Evolutionary conservation across 805 yeast species (phyloP), one percentile per base, ranked within the genome.

Genomic region (Komagataella populi): DNA sequence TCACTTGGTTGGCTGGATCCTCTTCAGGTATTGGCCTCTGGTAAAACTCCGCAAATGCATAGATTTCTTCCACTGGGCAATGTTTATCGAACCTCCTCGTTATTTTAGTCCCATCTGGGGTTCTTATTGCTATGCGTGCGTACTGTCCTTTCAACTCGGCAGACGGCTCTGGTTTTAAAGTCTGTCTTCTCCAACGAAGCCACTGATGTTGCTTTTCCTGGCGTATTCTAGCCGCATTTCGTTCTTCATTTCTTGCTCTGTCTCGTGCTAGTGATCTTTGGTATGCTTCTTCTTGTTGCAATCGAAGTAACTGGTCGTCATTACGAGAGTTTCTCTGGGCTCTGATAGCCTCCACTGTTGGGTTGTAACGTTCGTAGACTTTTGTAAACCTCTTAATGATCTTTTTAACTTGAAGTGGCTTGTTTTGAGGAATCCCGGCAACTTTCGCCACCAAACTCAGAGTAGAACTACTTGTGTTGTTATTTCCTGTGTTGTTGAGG

Each of bases 281-380:
- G 66, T 81, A 89, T 18, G 93, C 88, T 47, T 75, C 68, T 60
- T 88, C 93, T 64, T 90, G 96, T 58, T 83, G 83, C 54, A 74
- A 73, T 50, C 86, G 73, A 39, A 87, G 68, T n/a, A 18, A 23
- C n/a, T 50, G 23, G 6, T 20, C 22, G 7, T 45, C 47, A 22
- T 7, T 46, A 10, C 72, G 66, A 53, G 81, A 76, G 45, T 82
- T 72, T 54, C 77, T 60, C 45, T 79, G 82, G 53, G 84, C 90
- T 47, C 90, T 73, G 17, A 90, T 70, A 2, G 78, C 63, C 17
- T 76, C 65, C 52, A 93, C 69, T 43, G 75, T 76, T 6, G 84
- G 85, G 57, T 75, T 81, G 61, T 83, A 81, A 55, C 78, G 76
- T 44, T 73, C 75, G 52, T 56, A 61, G 8, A 62, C 59, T 46